Conservation (phyloP, 2,329 filamentous ascomycete genomes). For the Thermothelomyces thermophilus region DNA sequence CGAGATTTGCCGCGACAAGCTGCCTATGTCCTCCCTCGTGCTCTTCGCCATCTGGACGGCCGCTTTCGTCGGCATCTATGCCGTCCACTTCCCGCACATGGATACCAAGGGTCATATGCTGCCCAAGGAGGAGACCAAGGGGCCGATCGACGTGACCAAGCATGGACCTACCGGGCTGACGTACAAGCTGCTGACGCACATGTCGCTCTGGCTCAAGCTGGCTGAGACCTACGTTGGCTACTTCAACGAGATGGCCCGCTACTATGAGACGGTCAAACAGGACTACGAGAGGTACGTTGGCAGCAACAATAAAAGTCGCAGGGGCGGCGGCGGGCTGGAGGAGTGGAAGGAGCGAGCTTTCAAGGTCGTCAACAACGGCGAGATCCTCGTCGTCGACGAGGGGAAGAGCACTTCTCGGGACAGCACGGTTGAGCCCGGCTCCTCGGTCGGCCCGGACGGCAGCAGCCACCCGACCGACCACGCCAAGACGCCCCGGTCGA, state of each 20-base stretch:
- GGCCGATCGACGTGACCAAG: constrained; percentile 29
- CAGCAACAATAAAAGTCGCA: constrained; percentile 28
- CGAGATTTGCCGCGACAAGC: constrained; percentile 52
- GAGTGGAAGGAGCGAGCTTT: constrained; percentile 42
- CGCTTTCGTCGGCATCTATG: constrained; percentile 60
- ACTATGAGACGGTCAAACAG: constrained; percentile 44
- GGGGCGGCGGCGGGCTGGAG: constrained; percentile 47
- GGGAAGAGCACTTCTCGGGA: constrained; percentile 25
- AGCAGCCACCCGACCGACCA: constrained; percentile 20
- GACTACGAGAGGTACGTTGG: constrained; percentile 37
- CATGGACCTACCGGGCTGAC: constrained; percentile 41
- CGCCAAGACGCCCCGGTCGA: constrained; percentile 27
- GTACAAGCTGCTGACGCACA: constrained; percentile 43
- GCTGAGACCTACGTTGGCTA: constrained; percentile 49
- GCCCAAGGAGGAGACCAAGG: constrained; percentile 30
- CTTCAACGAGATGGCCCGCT: constrained; percentile 47
- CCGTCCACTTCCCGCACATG: constrained; percentile 61
- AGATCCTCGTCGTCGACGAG: constrained; percentile 32
- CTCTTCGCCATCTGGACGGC: constrained; percentile 63
- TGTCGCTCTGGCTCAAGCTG: constrained; percentile 49
- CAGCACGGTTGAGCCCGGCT: constrained; percentile 29
- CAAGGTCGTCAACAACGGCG: constrained; percentile 40
- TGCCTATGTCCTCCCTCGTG: constrained; percentile 62
- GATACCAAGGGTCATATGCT: constrained; percentile 52
- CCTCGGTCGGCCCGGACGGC: constrained; percentile 26